Percentiles rank a stretch among this genome's conserved stretches.
Conservation (phyloP, 306 rosid genomes). For the Echinosophora koreensis region DNA sequence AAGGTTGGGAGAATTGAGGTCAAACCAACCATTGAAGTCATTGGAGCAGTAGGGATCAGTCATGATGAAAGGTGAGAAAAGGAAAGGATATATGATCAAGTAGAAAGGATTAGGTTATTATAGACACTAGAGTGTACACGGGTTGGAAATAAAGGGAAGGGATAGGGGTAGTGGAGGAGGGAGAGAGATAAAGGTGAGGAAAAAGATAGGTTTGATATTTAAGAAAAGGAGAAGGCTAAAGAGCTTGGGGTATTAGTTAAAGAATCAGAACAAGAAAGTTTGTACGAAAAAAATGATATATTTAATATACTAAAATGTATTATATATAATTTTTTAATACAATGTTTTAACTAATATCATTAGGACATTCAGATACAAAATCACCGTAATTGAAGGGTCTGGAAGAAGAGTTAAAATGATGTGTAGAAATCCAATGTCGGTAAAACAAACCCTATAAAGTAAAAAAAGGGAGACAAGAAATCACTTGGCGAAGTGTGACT, state of each 20-base stretch:
- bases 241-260: too few relatives aligned
- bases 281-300: too few relatives aligned
- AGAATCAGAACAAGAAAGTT: too few relatives aligned
- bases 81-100: conserved; percentile 25
- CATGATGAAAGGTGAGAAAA: conserved; percentile 58
- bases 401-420: conserved; percentile 36
- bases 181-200: conserved; percentile 44
- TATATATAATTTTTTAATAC: too few relatives aligned
- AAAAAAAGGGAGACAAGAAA: conserved; percentile 64
- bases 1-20: conserved; percentile 57
- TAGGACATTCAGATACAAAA: conserved; percentile 35
- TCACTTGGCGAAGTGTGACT: conserved; percentile 75
- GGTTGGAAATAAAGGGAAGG: conserved; percentile 46
- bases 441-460: conserved; percentile 59
- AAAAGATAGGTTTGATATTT: conserved; percentile 52
- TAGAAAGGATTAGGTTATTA: conserved; percentile 57
- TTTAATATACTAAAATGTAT: too few relatives aligned
- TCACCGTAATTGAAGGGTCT: conserved; percentile 53
- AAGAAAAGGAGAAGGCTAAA: not conserved
- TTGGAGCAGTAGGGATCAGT: conserved; percentile 66
- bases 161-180: conserved; percentile 29
- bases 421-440: conserved; percentile 64
- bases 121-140: conserved; percentile 22
- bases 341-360: too few relatives aligned
- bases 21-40: conserved; percentile 62